phyloP scores from a whole-genome alignment of 169 alveolate genomes.

The Eimeria necatrix region DNA sequence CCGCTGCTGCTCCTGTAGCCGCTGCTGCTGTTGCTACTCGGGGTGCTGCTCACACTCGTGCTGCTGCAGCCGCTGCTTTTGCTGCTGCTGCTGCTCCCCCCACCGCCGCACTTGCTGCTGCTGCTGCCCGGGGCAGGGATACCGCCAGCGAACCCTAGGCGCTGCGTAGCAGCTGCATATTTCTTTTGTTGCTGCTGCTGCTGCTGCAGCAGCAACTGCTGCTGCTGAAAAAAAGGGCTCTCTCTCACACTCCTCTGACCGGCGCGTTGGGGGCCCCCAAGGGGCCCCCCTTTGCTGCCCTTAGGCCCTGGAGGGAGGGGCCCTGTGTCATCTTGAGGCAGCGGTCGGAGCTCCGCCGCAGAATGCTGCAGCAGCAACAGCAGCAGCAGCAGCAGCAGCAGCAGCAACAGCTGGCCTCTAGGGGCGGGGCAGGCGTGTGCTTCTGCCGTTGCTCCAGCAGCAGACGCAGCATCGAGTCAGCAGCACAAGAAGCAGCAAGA shows the following conservation, averaged over 20 bases:
- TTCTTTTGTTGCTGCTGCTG: slow-evolving; percentile 5
- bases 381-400: slow-evolving; percentile 11
- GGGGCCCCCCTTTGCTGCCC: slow-evolving; percentile 11
- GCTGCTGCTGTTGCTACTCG: slow-evolving; percentile 14
- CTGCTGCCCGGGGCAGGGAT: slow-evolving; percentile 36
- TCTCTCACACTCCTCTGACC: background rate
- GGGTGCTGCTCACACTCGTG: slow-evolving; percentile 38
- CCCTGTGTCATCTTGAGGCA: slow-evolving; percentile 1
- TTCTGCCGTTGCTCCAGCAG: background rate
- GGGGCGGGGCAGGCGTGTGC: background rate
- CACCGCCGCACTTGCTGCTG: too few relatives aligned
- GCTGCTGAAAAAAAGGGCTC: background rate
- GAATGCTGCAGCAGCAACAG: slow-evolving; percentile 23
- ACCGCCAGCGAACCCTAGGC: background rate
- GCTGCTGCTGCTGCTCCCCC: slow-evolving; percentile 44
- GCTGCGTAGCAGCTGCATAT: background rate
- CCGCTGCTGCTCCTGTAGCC: slow-evolving; percentile 15
- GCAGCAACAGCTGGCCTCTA: background rate
- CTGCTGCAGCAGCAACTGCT: background rate
- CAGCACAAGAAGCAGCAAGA: background rate
- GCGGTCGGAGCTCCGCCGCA: slow-evolving; percentile 26
- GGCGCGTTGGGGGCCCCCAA: slow-evolving; percentile 49
- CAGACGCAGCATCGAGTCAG: background rate
- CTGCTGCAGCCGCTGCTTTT: slow-evolving; percentile 33
- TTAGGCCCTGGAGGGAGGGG: slow-evolving; percentile 10